Base-by-base conservation (phyloP, 2,329 filamentous ascomycete genomes). In the Phialophora expanda region DNA sequence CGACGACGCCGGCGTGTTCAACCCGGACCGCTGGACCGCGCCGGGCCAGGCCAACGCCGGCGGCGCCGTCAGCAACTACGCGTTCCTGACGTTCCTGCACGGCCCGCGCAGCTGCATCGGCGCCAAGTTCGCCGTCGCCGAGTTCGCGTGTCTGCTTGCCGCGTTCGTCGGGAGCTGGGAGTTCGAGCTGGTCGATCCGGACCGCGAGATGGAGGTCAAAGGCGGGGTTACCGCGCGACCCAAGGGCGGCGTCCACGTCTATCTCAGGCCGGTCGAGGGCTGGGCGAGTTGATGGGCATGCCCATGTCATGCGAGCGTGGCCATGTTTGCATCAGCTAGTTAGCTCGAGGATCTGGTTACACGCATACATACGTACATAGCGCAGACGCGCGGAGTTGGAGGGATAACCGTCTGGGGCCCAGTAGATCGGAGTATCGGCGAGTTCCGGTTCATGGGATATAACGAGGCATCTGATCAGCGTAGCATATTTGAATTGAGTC, bases 131-230 rank as follows among this genome's bases (percentile, higher is more conserved):
- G 90, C 93, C 0, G 89, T 87, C 75, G 87, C 89, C 0, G 94
- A 97, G 81, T 91, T 97, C 77, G 92, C 91, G 8, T 94, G 90
- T 74, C 79, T 97, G 68, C 75, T 97, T 55, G 93, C 92, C 24
- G 84, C 86, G 8, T 87, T 90, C 83, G 84, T 94, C 3, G 92
- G 92, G 0, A 83, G 86, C 44, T 96, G 96, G 71, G 79, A 85
- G 73, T 85, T 87, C 66, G 84, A 89, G 75, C 78, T 87, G 75
- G 88, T 90, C 73, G 86, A 91, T 78, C 81, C 81, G 30, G 78
- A 82, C 61, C 78, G 78, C 54, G 87, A 90, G 71, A 75, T 94
- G 55, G 77, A 85, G 55, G 87, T 96, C 67, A 88, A 87, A 76
- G 85, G 87, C 0, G 87, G 87, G 2, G 84, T 95, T 56, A 96